Base-by-base conservation (phyloP, 2,329 filamentous ascomycete genomes). In the Xenoacremonium recifei region DNA sequence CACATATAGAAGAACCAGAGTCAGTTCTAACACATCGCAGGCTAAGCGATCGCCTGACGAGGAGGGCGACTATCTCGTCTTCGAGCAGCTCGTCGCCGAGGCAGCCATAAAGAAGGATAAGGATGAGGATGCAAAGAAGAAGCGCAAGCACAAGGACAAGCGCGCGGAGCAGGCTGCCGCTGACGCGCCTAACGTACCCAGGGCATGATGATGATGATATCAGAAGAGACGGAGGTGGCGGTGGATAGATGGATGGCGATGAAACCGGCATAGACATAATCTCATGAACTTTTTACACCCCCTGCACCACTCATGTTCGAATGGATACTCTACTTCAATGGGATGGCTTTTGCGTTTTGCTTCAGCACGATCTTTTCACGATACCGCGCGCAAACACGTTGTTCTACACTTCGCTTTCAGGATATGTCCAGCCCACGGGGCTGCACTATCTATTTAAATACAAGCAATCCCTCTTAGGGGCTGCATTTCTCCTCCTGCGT, bases 41-140 rank as follows among this genome's bases (percentile, higher is more conserved):
- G 89, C 92, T 30, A 79, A 87, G 65, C 84, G 93, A 49, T 86
- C 92, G 40, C 86, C 92, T 31, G 93, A 99, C 51, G 93, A 99
- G 72, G 93, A 99, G 68, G 92, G 93, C 51, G 93, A 97, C 60
- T 97, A 95, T 69, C 95, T 99, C 81, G 91, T 92, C 13, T 99
- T 99, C 56, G 93, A 99, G 66, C 90, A 97, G 68, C 83, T 99
- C 42, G 95, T 99, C 67, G 91, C 93, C 37, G 93, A 99, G 64
- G 92, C 92, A 4, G 90, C 91, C 43, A 86, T 90, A 40, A 97
- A 97, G 79, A 96, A 96, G 70, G 89, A 93, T 60, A 84, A 89
- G 64, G 86, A 92, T 59, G 81, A 87, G 42, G 85, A 89, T 63
- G 73, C 75, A 62, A 81, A 81, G 66, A 70, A 70, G 55, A 77